Evolutionary conservation across 179 eudicot species (phyloP).

Genomic region (Carnegiea gigantea): DNA sequence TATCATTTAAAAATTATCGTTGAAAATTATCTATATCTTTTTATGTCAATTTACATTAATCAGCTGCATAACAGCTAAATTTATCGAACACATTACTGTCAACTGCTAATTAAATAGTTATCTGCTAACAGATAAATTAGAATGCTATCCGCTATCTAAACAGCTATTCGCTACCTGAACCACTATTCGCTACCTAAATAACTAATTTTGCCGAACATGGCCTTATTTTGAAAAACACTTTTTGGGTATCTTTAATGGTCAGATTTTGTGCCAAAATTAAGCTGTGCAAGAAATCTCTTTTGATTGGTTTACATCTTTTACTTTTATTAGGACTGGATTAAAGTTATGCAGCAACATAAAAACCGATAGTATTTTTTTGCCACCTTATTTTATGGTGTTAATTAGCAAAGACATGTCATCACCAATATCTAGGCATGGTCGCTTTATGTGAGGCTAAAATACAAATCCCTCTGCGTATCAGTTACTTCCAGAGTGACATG

Average conservation of each 20-base stretch:
- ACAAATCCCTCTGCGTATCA: background rate
- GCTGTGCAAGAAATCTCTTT: conserved; percentile 18
- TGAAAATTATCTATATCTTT: too few relatives aligned
- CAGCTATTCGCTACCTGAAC: too few relatives aligned
- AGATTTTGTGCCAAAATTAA: conserved; percentile 20
- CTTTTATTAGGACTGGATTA: conserved; percentile 28
- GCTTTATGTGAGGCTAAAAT: conserved; percentile 4
- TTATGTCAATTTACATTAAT: too few relatives aligned
- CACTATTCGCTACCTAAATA: too few relatives aligned
- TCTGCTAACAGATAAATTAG: too few relatives aligned
- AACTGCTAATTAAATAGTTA: too few relatives aligned
- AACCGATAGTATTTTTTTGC: conserved; percentile 19
- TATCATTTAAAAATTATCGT: too few relatives aligned
- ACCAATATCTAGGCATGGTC: conserved; percentile 15
- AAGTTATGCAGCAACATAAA: conserved; percentile 34
- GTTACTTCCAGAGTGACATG: conserved; percentile 16
- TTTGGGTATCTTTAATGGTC: conserved; percentile 18
- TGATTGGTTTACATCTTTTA: conserved; percentile 28
- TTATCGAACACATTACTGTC: too few relatives aligned
- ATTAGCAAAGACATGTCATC: background rate
- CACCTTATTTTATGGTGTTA: conserved; percentile 14
- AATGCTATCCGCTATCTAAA: too few relatives aligned
- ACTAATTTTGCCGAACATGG: too few relatives aligned
- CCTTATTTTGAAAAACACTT: conserved; percentile 3
- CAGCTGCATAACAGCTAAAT: too few relatives aligned